These are phyloP conservation scores for Solanum chacoense DNA, from an alignment of 305 asterid species.

Conservation along the genomic window DNA sequence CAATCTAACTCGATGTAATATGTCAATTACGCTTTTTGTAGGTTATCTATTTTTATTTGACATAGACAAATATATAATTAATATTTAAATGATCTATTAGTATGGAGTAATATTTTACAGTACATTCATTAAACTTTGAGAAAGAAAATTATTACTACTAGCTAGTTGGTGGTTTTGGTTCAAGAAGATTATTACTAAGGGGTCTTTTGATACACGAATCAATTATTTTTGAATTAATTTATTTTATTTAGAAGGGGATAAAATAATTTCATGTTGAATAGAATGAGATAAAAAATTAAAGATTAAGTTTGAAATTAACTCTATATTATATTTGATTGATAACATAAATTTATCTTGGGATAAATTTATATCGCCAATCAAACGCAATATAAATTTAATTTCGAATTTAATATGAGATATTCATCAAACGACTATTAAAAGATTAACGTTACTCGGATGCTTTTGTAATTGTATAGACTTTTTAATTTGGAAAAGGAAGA, in stretches of 20 bases:
- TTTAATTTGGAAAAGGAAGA: neutral
- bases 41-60: neutral
- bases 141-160: neutral
- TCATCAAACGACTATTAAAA: rapidly evolving
- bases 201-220: neutral
- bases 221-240: neutral
- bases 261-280: neutral
- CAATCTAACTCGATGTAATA: neutral
- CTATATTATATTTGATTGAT: neutral
- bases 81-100: neutral
- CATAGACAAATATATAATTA: neutral
- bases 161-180: neutral
- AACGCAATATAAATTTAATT: neutral
- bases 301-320: neutral
- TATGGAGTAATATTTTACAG: neutral
- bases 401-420: neutral
- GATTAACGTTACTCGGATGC: neutral
- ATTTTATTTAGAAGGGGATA: neutral
- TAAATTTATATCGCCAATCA: neutral
- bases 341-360: too few species aligned
- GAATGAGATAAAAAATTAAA: neutral
- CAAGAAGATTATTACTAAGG: neutral
- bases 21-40: neutral
- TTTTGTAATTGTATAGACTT: neutral
- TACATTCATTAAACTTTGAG: neutral